A percentile compares a stretch with the other conserved stretches of the same genome.
phyloP scores from a whole-genome alignment of 176 grass and related monocot species.

The Tillandsia fasciculata region DNA sequence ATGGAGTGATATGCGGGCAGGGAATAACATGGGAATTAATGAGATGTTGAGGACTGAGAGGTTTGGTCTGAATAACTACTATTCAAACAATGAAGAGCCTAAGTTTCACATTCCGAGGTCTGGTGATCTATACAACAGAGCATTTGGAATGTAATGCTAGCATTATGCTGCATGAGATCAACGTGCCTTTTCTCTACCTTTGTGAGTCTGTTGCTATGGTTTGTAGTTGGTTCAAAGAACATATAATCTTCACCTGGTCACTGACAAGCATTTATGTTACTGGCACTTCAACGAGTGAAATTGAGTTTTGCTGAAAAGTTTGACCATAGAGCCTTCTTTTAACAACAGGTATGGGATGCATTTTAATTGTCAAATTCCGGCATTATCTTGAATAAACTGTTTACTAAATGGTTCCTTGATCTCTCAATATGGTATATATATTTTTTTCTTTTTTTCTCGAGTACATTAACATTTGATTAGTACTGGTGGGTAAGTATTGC shows the following conservation, averaged over 20 bases:
- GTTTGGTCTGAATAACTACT: slow-evolving; percentile 33
- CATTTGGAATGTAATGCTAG: slow-evolving; percentile 63
- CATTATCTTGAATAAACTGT: no score
- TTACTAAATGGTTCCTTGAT: no score
- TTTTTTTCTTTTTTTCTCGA: no score
- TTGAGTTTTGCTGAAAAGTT: not conserved
- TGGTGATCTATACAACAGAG: slow-evolving; percentile 60
- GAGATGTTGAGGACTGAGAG: slow-evolving; percentile 50
- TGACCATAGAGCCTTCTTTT: slow-evolving; percentile 21
- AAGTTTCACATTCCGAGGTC: slow-evolving; percentile 48
- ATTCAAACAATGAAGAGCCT: slow-evolving; percentile 46
- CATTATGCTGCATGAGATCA: not conserved
- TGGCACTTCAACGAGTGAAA: not conserved
- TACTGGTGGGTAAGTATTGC: no score
- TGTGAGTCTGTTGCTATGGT: no score
- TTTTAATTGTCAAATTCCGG: no score
- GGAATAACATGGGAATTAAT: slow-evolving; percentile 34
- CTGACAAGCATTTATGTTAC: not conserved
- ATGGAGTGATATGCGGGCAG: slow-evolving; percentile 57
- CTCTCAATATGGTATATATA: no score
- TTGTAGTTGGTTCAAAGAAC: no score
- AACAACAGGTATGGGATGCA: slow-evolving; percentile 32
- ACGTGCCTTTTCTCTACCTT: no score
- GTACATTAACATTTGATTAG: no score
- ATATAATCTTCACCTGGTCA: not conserved